Conservation (phyloP, 495 filamentous ascomycete genomes). For the Melanomma pulvis-pyrius region DNA sequence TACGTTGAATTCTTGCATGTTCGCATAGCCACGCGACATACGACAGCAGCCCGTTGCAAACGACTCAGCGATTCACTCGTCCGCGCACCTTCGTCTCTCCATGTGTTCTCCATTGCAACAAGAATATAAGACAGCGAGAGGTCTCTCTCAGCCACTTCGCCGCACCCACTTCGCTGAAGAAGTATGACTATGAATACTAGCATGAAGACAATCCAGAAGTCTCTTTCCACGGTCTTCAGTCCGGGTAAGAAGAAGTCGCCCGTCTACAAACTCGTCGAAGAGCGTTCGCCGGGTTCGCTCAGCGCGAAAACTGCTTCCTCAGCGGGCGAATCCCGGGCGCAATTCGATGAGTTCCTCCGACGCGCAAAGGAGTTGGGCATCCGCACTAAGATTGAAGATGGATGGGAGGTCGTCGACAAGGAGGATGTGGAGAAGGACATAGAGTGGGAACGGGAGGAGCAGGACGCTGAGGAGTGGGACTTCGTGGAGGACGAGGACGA, state of each 20-base stretch:
- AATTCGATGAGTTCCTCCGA: not conserved
- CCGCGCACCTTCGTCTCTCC: not conserved
- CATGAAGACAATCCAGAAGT: not conserved
- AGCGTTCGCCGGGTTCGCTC: not conserved
- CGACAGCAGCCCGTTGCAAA: not conserved
- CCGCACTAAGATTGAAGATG: not conserved
- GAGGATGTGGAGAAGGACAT: not conserved
- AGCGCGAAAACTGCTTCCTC: not conserved
- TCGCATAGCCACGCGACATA: not conserved
- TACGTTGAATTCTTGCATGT: not conserved
- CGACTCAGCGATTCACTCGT: not conserved
- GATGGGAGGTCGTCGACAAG: conserved; percentile 7
- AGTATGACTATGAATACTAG: not conserved
- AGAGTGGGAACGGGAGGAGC: not conserved
- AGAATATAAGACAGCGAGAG: not conserved
- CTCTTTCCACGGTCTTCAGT: not conserved
- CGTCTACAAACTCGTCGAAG: not conserved
- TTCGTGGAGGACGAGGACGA: conserved; percentile 5
- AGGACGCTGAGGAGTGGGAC: conserved; percentile 1
- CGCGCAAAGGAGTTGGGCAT: not conserved
- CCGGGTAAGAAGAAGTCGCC: not conserved
- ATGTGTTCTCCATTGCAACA: not conserved
- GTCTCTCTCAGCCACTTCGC: too few relatives aligned
- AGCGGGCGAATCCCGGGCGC: not conserved
- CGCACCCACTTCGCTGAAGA: not conserved